A percentile compares a stretch with the other conserved stretches of the same genome.
phyloP scores from a whole-genome alignment of 768 basidiomycete species.

The Royoungia palumana region DNA sequence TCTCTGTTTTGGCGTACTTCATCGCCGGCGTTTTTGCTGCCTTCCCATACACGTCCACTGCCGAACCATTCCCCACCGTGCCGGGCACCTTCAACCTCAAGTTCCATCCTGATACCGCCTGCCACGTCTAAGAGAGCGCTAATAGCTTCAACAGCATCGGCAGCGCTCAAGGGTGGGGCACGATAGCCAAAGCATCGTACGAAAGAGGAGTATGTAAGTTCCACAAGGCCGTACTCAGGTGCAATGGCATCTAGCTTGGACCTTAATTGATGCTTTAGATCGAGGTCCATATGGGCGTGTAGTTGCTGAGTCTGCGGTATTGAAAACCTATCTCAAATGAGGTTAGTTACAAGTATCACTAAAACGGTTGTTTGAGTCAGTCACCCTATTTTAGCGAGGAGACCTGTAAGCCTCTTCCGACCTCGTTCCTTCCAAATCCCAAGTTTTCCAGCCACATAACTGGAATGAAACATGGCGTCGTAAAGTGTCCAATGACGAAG shows the following conservation, averaged over 20 bases:
- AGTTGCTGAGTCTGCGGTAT: slow-evolving; percentile 91
- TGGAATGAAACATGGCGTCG: slow-evolving; percentile 97
- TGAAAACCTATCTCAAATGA: slow-evolving; percentile 67
- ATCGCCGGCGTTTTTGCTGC: slow-evolving; percentile 38
- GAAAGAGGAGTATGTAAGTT: slow-evolving; percentile 92
- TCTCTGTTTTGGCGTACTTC: slow-evolving; percentile 30
- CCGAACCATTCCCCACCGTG: slow-evolving; percentile 98
- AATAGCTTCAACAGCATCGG: slow-evolving; percentile 90
- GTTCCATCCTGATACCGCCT: slow-evolving; percentile 83
- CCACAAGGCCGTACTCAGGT: slow-evolving; percentile 92
- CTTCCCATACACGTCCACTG: slow-evolving; percentile 74
- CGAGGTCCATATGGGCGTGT: slow-evolving; percentile 95
- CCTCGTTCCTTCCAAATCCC: slow-evolving; percentile 97
- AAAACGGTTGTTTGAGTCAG: slow-evolving; percentile 18
- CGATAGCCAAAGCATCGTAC: slow-evolving; percentile 89
- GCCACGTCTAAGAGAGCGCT: slow-evolving; percentile 88
- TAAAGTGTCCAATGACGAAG: slow-evolving; percentile 98
- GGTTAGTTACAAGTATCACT: slow-evolving; percentile 5
- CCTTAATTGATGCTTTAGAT: slow-evolving; percentile 77
- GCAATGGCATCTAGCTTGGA: slow-evolving; percentile 84
- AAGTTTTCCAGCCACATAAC: slow-evolving; percentile 91
- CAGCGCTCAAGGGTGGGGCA: slow-evolving; percentile 82
- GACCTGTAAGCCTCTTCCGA: slow-evolving; percentile 80
- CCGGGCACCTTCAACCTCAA: slow-evolving; percentile 83
- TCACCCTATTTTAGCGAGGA: slow-evolving; percentile 98